Evolutionary conservation across 2,329 filamentous ascomycete genomes (phyloP).

Genomic region (Blastomyces parvus): DNA sequence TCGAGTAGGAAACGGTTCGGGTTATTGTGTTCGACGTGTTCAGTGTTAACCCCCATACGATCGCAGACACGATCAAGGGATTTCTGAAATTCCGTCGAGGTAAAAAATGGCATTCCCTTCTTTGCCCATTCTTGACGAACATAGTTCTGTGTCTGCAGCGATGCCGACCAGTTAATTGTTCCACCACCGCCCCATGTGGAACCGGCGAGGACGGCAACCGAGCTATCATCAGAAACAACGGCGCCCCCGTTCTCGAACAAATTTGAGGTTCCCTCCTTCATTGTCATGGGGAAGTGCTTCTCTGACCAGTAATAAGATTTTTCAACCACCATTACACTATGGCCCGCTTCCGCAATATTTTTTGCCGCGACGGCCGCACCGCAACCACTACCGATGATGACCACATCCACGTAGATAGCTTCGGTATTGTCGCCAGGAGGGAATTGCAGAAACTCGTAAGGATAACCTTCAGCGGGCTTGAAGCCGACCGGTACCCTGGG

Average conservation of each 20-base stretch:
- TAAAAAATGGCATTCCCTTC: conserved; percentile 61
- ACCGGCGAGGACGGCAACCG: conserved; percentile 56
- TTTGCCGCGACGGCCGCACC: conserved; percentile 76
- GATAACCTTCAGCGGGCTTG: conserved; percentile 41
- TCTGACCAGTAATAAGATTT: conserved; percentile 70
- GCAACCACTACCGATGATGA: conserved; percentile 79
- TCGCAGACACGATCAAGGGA: conserved; percentile 69
- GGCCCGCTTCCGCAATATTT: conserved; percentile 65
- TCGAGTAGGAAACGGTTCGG: conserved; percentile 64
- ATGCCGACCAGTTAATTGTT: conserved; percentile 73
- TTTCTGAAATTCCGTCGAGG: conserved; percentile 62
- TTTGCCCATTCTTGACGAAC: conserved; percentile 76
- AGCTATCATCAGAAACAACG: conserved; percentile 46
- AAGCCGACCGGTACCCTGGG: conserved; percentile 48
- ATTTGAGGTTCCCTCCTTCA: conserved; percentile 49
- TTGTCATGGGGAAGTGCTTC: conserved; percentile 63
- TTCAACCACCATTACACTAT: conserved; percentile 69
- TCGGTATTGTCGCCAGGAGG: conserved; percentile 46
- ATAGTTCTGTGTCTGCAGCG: conserved; percentile 59
- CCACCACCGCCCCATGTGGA: conserved; percentile 77
- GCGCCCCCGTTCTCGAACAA: conserved; percentile 62
- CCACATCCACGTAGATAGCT: conserved; percentile 65
- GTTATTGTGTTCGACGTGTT: conserved; percentile 61
- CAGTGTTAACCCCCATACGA: conserved; percentile 63
- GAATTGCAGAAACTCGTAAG: conserved; percentile 50